phyloP scores from a whole-genome alignment of 352 stramenopile genomes.

The Phytophthora sp. region DNA sequence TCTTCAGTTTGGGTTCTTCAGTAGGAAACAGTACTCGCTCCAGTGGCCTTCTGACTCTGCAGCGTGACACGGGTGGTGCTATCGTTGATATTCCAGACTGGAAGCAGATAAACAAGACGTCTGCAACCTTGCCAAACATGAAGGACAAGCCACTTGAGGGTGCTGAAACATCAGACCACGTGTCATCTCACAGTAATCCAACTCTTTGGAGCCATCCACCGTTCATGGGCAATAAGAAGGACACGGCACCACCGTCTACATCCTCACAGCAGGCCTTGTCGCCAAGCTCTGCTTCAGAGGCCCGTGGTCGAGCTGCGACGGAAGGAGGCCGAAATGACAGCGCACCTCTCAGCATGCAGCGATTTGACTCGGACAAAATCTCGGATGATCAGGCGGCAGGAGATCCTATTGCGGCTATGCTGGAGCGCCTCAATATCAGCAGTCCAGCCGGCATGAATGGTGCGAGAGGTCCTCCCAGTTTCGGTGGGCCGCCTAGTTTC shows the following conservation, averaged over 20 bases:
- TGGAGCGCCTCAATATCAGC: slow-evolving; percentile 46
- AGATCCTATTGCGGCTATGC: slow-evolving; percentile 42
- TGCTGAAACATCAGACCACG: slow-evolving; percentile 32
- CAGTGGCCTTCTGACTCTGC: slow-evolving; percentile 53
- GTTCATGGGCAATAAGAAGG: slow-evolving; percentile 52
- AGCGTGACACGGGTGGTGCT: slow-evolving; percentile 51
- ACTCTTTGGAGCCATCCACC: slow-evolving; percentile 71
- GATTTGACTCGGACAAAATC: slow-evolving; percentile 33
- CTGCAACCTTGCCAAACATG: slow-evolving; percentile 57
- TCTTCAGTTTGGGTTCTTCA: slow-evolving; percentile 71
- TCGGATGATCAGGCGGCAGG: slow-evolving; percentile 25
- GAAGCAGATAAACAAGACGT: slow-evolving; percentile 66
- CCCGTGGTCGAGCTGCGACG: slow-evolving; percentile 16
- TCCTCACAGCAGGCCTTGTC: slow-evolving; percentile 35
- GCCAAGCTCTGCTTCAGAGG: slow-evolving; percentile 19
- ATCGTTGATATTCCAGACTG: slow-evolving; percentile 61
- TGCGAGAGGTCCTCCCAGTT: slow-evolving; percentile 12
- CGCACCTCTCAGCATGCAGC: slow-evolving; percentile 17
- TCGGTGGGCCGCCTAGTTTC: slow-evolving; percentile 15
- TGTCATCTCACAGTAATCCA: slow-evolving; percentile 62
- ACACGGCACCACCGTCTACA: slow-evolving; percentile 22
- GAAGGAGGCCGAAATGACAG: slow-evolving; percentile 21
- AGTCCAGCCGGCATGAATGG: slow-evolving; percentile 29
- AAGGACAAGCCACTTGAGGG: slow-evolving; percentile 44
- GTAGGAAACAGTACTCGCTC: slow-evolving; percentile 53